Percentiles rank a stretch among this genome's conserved stretches.
phyloP scores from a whole-genome alignment of 2,329 filamentous ascomycete species.

The Colletotrichum coccodes region DNA sequence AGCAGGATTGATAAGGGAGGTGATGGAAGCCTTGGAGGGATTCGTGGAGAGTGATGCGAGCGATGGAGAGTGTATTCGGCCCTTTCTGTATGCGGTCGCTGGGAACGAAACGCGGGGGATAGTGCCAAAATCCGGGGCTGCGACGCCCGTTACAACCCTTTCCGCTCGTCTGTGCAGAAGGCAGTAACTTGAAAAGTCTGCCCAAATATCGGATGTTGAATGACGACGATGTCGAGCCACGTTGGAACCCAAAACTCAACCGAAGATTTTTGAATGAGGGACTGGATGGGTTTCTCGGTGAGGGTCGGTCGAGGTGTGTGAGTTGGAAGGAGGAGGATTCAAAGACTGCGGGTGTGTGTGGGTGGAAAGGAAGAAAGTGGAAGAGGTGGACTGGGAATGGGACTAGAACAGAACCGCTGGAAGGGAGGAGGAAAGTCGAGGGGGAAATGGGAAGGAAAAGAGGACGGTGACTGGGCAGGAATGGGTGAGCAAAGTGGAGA shows the following conservation, averaged over 20 bases:
- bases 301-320: constrained; percentile 16
- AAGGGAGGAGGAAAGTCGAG: no score
- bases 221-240: background rate
- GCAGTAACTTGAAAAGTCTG: background rate
- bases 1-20: constrained; percentile 23
- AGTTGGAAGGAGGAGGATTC: background rate
- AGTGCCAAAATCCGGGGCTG: constrained; percentile 33
- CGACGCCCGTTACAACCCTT: constrained; percentile 28
- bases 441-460: constrained; percentile 3
- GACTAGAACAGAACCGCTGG: no score
- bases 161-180: constrained; percentile 18
- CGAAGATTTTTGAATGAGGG: background rate
- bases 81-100: constrained; percentile 31
- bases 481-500: constrained; percentile 6
- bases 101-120: constrained; percentile 33
- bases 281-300: constrained; percentile 21
- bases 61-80: constrained; percentile 33
- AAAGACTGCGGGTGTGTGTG: background rate
- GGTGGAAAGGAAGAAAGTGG: background rate
- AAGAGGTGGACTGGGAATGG: background rate
- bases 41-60: constrained; percentile 21
- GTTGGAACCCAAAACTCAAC: background rate
- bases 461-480: background rate
- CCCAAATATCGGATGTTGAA: background rate
- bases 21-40: background rate